Evolutionary conservation across 805 yeast species (phyloP).

Genomic region (Kazachstania psychrophila): DNA sequence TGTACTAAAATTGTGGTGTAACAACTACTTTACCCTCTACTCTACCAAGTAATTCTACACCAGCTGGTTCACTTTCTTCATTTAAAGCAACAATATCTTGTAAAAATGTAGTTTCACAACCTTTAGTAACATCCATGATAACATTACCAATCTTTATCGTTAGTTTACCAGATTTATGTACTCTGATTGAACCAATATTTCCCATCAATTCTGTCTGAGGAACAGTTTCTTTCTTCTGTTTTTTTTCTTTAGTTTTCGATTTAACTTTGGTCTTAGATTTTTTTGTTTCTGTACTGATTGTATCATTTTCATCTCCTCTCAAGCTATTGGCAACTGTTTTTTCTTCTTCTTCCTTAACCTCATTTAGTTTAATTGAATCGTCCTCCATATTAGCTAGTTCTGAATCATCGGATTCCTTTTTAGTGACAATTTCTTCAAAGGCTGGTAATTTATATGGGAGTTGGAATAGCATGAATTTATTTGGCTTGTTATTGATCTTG

Average conservation of each 20-base stretch:
- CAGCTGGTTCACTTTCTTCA: constrained; percentile 32
- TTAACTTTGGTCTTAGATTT: neutral
- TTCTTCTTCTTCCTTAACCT: neutral
- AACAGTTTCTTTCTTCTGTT: constrained; percentile 7
- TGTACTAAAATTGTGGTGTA: constrained; percentile 45
- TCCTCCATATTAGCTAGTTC: constrained; percentile 1
- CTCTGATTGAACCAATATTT: constrained; percentile 58
- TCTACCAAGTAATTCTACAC: constrained; percentile 44
- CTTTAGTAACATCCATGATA: constrained; percentile 59
- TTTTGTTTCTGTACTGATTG: constrained; percentile 9
- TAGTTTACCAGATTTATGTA: constrained; percentile 77
- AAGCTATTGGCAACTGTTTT: neutral
- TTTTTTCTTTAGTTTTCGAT: constrained; percentile 3
- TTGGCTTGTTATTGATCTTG: constrained; percentile 27
- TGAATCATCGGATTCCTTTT: constrained; percentile 4
- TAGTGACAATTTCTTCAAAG: constrained; percentile 19
- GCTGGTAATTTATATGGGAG: constrained; percentile 32
- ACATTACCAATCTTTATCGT: constrained; percentile 66
- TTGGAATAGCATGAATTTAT: constrained; percentile 32
- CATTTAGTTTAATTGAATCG: neutral
- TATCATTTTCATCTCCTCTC: constrained; percentile 1
- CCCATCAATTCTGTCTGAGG: constrained; percentile 35
- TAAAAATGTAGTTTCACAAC: constrained; percentile 56
- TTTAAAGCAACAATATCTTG: constrained; percentile 66
- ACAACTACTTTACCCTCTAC: constrained; percentile 48